phyloP scores from a whole-genome alignment of 495 filamentous ascomycete species.

The Lophiostoma macrostomum region DNA sequence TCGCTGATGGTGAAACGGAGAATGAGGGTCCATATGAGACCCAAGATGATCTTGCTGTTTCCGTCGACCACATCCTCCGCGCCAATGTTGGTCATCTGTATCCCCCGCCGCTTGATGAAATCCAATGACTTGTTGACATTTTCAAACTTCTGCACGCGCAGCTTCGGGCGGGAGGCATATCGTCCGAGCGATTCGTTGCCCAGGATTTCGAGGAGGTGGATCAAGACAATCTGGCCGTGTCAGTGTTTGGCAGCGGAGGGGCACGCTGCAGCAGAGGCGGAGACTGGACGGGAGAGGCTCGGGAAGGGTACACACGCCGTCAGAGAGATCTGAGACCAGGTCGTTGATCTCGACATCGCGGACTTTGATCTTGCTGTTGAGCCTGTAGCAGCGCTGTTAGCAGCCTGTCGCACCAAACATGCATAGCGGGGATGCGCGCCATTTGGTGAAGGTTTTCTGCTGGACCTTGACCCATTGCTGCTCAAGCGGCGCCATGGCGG shows the following conservation, averaged over 20 bases:
- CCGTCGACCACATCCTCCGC: conserved; percentile 98
- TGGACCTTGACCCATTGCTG: conserved; percentile 95
- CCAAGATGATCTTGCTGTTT: conserved; percentile 94
- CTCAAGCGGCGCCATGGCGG: conserved; percentile 61
- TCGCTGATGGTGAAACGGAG: conserved; percentile 96
- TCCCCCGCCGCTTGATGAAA: conserved; percentile 84
- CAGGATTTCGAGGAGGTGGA: conserved; percentile 94
- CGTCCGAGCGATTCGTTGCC: conserved; percentile 89
- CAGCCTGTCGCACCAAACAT: conserved; percentile 16
- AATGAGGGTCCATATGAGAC: conserved; percentile 97
- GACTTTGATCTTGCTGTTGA: conserved; percentile 87
- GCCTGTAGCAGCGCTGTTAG: conserved; percentile 51
- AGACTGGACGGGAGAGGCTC: background rate
- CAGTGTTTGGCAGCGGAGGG: conserved; percentile 7
- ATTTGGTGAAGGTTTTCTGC: conserved; percentile 99
- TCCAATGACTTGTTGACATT: conserved; percentile 95
- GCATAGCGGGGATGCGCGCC: conserved; percentile 50
- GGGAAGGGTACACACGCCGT: conserved; percentile 67
- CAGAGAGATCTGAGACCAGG: conserved; percentile 81
- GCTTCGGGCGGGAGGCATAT: conserved; percentile 91
- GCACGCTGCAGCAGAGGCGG: background rate
- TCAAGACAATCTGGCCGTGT: conserved; percentile 72
- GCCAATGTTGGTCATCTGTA: conserved; percentile 97
- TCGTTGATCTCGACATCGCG: conserved; percentile 75
- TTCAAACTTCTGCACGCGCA: conserved; percentile 96